These are phyloP conservation scores for Senecio squalidus DNA, from an alignment of 140 eudicot genomes.

Conservation along the genomic window DNA sequence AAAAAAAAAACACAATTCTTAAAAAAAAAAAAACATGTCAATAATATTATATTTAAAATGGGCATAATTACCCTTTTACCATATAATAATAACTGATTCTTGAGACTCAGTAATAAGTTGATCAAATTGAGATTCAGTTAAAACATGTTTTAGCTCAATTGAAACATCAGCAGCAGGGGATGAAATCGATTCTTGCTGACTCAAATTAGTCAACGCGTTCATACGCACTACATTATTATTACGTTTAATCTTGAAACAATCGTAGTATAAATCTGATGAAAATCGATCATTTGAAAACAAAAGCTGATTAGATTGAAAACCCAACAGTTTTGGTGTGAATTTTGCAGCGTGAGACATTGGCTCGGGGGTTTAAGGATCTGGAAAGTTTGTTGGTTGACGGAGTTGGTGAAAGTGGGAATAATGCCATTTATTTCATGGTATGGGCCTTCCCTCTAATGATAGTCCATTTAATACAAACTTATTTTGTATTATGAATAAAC, in stretches of 20 bases:
- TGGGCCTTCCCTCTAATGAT: no score
- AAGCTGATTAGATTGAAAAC: constrained; percentile 13
- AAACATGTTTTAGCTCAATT: constrained; percentile 46
- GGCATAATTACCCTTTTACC: no score
- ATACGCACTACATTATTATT: constrained; percentile 4
- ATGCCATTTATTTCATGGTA: no score
- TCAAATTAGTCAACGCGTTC: constrained; percentile 17
- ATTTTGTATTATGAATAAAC: no score
- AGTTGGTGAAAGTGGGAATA: no score
- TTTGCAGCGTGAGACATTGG: no score
- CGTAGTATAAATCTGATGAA: background rate
- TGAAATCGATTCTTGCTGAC: constrained; percentile 32
- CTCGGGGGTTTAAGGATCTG: no score
- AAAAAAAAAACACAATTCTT: background rate
- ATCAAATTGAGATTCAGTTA: constrained; percentile 58
- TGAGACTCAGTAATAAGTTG: constrained; percentile 56
- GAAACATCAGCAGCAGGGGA: constrained; percentile 31
- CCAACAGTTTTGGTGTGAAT: constrained; percentile 17
- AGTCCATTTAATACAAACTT: no score
- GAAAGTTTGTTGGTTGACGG: no score
- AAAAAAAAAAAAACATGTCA: background rate
- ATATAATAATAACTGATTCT: constrained; percentile 54
- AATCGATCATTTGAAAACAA: constrained; percentile 3
- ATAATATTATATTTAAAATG: no score
- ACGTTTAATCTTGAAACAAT: constrained; percentile 10